Evolutionary conservation across 768 basidiomycete genomes (phyloP).

Genomic region (Crucibulum laeve): DNA sequence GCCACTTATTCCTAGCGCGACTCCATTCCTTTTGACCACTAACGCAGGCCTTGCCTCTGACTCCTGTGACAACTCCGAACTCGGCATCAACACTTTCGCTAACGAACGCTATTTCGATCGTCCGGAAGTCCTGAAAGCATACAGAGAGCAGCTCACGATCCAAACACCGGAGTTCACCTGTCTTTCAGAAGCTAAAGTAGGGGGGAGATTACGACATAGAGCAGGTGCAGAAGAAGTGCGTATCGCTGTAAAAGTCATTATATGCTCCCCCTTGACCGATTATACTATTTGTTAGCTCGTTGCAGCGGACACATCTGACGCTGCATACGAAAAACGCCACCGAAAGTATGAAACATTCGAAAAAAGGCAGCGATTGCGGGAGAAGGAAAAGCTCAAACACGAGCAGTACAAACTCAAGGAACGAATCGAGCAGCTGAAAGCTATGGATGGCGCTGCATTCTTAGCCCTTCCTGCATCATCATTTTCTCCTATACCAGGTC

Average conservation of each 20-base stretch:
- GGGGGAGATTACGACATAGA: slow-evolving; percentile 68
- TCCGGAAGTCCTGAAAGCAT: slow-evolving; percentile 70
- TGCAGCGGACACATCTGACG: slow-evolving; percentile 71
- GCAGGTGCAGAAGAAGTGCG: slow-evolving; percentile 69
- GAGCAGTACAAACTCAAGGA: slow-evolving; percentile 91
- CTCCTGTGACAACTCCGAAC: slow-evolving; percentile 29
- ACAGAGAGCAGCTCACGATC: slow-evolving; percentile 64
- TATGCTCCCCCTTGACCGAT: slow-evolving; percentile 1
- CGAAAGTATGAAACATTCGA: slow-evolving; percentile 85
- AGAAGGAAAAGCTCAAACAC: slow-evolving; percentile 89
- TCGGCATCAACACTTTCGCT: slow-evolving; percentile 51
- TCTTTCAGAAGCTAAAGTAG: slow-evolving; percentile 44
- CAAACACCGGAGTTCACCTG: slow-evolving; percentile 72
- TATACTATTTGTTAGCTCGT: slow-evolving; percentile 27
- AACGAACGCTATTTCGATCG: slow-evolving; percentile 76
- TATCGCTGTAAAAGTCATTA: slow-evolving; percentile 11
- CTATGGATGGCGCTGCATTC: slow-evolving; percentile 71
- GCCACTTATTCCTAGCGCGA: slow-evolving; percentile 62
- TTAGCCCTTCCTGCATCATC: slow-evolving; percentile 53
- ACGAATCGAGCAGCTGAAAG: slow-evolving; percentile 77
- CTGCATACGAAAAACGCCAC: slow-evolving; percentile 77
- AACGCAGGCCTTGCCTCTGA: slow-evolving; percentile 48
- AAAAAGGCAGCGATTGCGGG: slow-evolving; percentile 77
- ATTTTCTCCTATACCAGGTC: slow-evolving; percentile 38
- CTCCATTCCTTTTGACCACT: slow-evolving; percentile 72